Evolutionary conservation across 768 basidiomycete species (phyloP), one percentile per base, ranked within the genome.

Genomic region (Russula sp.): DNA sequence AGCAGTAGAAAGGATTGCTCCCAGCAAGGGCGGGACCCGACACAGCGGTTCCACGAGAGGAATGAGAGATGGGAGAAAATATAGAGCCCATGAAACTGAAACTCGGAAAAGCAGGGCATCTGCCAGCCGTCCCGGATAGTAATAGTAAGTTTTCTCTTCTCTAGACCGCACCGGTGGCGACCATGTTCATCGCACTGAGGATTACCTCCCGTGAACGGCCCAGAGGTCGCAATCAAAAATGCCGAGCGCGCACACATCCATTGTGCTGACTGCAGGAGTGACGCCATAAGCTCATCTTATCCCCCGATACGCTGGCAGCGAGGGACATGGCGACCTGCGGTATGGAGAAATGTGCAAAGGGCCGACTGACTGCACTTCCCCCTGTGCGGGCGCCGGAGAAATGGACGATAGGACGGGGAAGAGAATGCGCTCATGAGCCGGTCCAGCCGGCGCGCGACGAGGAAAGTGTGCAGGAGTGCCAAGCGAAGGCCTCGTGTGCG

Each of bases 401-500:
- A 14, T 68, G 50, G 18, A 71, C 57, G 65, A 78, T 70, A 71
- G 78, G 74, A 60, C 68, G 25, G 89, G 88, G 65, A 92, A 76
- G 54, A 92, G 82, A n/a, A n/a, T 0, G 81, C 74, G 29, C 76
- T 76, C 42, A 92, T 76, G 58, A 92, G 79, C n/a, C 73, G 65
- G 53, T 75, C 75, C 32, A 84, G 75, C 64, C 82, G 79, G 69
- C 87, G 84, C 32, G 80, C 81, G 75, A 93, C 90, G 65, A 93
- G 76, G 76, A 81, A 90, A 0, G 76, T 71, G 66, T 84, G 83
- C 9, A 93, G 76, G 36, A 83, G 72, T 9, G n/a, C n/a, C n/a
- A n/a, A n/a, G 82, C 73, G 73, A 90, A 91, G 0, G 87, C 82
- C 2, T 81, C 78, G 87, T 83, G 2, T 86, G 85, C 2, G 90